Evolutionary conservation across 768 basidiomycete genomes (phyloP), one percentile per base, ranked within the genome.

Genomic region (Boletus rubropictus): DNA sequence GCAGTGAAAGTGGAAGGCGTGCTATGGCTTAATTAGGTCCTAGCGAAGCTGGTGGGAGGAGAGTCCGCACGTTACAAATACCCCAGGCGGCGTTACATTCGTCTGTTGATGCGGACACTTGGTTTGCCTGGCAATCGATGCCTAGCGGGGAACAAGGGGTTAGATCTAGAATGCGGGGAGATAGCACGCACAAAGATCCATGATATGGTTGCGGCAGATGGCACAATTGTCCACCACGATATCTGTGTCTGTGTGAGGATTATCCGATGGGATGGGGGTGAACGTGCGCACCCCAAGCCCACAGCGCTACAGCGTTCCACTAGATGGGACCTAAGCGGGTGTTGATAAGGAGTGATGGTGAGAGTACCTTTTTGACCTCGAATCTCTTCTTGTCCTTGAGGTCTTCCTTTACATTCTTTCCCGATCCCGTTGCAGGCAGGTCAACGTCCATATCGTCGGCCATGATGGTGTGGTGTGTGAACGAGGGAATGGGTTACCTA

Each of bases 1-100:
- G 69, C 95, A 99, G 67, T 98, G 95, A 72, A 98, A 99, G 72
- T 99, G 95, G 78, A 99, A 99, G 4, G 95, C 95, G 65, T 99
- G 95, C 93, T 94, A 54, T 25, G 21, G 12, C 10, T 15, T 20
- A 22, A 32, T 61, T 22, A 56, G 28, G 46, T 25, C 11, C 21
- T 10, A 7, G 41, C 2, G 9, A 17, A 12, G 9, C 27, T 0
- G 15, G 4, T 12, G 3, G 22, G 12, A 48, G 8, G 36, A 32
- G 6, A 18, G 18, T 20, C 24, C 57, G 42, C 32, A 95, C 95
- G 66, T 99, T 99, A 68, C 96, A 99, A 40, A 95, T 93, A 40
- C 96, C 96, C 96, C 96, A 99, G 2, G 95, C 95, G 3, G 94
- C 94, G 47, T 95, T 97, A 62, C 92, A 94, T 63, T 95, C 95